Base-by-base conservation (phyloP, 192 early-diverging fungal species). In the Diversispora eburnea region DNA sequence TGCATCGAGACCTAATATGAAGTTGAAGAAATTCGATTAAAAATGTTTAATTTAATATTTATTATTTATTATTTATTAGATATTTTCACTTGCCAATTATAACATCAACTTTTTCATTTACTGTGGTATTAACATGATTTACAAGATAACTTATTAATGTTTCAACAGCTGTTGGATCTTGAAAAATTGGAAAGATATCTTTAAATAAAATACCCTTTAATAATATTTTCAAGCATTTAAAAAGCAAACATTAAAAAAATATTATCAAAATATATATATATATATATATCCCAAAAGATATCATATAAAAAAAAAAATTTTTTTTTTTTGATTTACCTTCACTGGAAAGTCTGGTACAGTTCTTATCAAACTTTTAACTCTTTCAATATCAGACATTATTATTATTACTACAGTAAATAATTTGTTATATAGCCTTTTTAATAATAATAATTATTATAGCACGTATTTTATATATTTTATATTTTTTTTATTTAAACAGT, bases 101-200 rank as follows among this genome's bases (percentile, higher is more conserved):
- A 33, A 92, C 94, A 77, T 98, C 95, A 49, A 95, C 84, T 76
- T 89, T 89, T 66, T 88, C 82, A 8, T 77, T 75, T 41, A 82
- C 75, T 12, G 83, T 85, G 43, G 88, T 87, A 70, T 75, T 80
- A 78, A 93, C 83, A 78, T 94, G 91, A 78, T 95, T 84, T 46
- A 91, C 88, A 79, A 99, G 90, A 84, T 96, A 88, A 74, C 85
- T 86, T 54, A 96, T 90, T 12, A 98, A 85, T 56, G 90, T 87
- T 83, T 96, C 94, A 59, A 97, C 92, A 19, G 97, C 98, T 46
- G 84, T 86, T 25, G 96, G 96, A 78, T 96, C 91, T 77, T 92
- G 91, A 87, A 99, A 99, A 72, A 99, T 88, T 54, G 94, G 93
- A 76, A 98, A 95, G 77, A 99, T 95, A 80, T 99, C 93, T 77